Evolutionary conservation across 2,329 filamentous ascomycete genomes (phyloP), one percentile per base, ranked within the genome.

Genomic region (Hirsutella thompsonii): DNA sequence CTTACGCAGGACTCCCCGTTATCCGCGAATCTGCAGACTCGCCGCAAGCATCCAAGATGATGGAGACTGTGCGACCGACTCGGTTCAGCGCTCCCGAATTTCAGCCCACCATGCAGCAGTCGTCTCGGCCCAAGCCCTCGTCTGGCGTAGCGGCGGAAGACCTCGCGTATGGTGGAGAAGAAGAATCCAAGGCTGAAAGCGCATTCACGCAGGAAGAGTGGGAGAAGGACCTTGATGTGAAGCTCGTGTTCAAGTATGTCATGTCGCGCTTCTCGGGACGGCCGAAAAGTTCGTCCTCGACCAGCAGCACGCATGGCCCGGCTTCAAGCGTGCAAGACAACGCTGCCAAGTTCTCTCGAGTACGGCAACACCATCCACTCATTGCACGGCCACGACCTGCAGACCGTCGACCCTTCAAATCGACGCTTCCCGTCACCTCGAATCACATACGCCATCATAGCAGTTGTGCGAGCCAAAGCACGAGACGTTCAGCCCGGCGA

Each of bases 141-240:
- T 56, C 58, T 20, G 55, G 58, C 28, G 49, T 51, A n/a, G 53
- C 46, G 35, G 42, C 46, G 3, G 53, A 52, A 26, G 44, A 47
- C 9, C 29, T 46, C 5, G 41, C 43, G 16, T 50, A 55, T 11
- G 46, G 48, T n/a, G 36, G 34, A 26, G 52, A 48, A 26, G 42
- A 55, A 20, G 54, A 58, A 28, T 41, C 47, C 14, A 42, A 46
- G 4, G 50, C 54, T 48, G 46, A 48, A 36, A 54, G 55, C 35
- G 44, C 58, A 0, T 78, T 78, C 46, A 75, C 72, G 1, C 70
- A 85, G 51, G 84, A 92, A 29, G 92, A 94, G 55, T 98, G 92
- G 92, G 89, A 96, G 61, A 80, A 82, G 45, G 85, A 94, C 41
- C 72, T 96, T 5, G 89, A 96, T 54, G 76, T 95, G 48, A 84